Percentiles rank a stretch among this genome's conserved stretches.
phyloP scores from a whole-genome alignment of 768 basidiomycete genomes.

The Macrolepiota albuminosa region DNA sequence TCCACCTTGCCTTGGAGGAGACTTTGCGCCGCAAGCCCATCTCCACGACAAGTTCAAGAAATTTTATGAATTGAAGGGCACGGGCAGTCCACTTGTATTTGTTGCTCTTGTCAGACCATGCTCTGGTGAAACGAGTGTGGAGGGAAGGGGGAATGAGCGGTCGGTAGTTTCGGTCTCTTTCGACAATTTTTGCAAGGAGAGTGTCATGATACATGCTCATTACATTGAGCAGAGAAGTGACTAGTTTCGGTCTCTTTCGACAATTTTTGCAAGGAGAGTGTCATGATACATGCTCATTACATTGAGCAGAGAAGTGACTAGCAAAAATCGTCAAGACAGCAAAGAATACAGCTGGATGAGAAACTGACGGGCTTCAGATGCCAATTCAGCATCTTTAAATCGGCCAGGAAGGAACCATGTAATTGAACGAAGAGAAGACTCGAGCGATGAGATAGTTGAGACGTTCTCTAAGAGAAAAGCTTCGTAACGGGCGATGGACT shows the following conservation, averaged over 20 bases:
- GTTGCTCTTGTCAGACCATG: conserved; percentile 69
- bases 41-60: conserved; percentile 81
- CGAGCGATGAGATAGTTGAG: conserved; percentile 80
- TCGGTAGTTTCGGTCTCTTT: conserved; percentile 61
- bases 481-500: conserved; percentile 71
- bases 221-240: conserved; percentile 82
- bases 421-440: conserved; percentile 82
- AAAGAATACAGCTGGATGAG: conserved; percentile 2
- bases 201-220: conserved; percentile 95
- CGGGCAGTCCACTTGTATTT: conserved; percentile 80
- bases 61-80: conserved; percentile 69
- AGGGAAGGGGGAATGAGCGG: conserved; percentile 71
- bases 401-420: conserved; percentile 96
- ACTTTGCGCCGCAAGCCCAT: conserved; percentile 79
- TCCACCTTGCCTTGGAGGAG: conserved; percentile 64
- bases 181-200: conserved; percentile 65
- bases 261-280: conserved; percentile 70
- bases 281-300: conserved; percentile 93
- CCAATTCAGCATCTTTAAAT: conserved; percentile 96
- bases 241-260: conserved; percentile 69
- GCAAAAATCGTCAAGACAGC: conserved; percentile 14
- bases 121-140: conserved; percentile 87
- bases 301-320: conserved; percentile 88
- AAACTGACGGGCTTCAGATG: conserved; percentile 87
- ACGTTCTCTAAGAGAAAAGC: conserved; percentile 81